Evolutionary conservation across 2,329 filamentous ascomycete genomes (phyloP), one percentile per base, ranked within the genome.

Genomic region (Monosporascus sp.): DNA sequence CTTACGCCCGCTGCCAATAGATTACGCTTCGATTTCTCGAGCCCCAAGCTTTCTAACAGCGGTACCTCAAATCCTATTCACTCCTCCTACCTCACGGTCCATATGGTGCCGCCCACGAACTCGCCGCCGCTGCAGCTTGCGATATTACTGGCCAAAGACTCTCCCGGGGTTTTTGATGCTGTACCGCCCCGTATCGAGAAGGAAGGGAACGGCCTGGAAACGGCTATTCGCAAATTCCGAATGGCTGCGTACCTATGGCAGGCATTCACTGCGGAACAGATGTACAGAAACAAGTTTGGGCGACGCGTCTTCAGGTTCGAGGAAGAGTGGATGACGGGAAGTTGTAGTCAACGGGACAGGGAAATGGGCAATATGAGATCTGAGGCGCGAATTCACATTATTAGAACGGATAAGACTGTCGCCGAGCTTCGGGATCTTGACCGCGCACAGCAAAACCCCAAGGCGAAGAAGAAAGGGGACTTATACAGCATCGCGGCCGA

Each of bases 181-280:
- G 80, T 86, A 17, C 91, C 91, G 1, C 84, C 90, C 51, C 82
- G 89, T 48, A 75, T 82, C 52, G 84, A 89, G 69, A 85, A 81
- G 60, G 92, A 96, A 76, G 92, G 90, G 18, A 96, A 96, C 69
- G 81, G 80, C 1, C 68, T 97, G 37, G 86, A 92, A 11, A 84
- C 83, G 7, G 94, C 94, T 0, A 80, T 96, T 50, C 84, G 83
- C 64, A 99, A 99, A 68, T 97, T 94, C 68, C 84, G 92, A 58
- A 97, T 96, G 88, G 88, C 91, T 18, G 93, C 91, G 24, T 97
- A 97, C 68, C 78, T 97, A 15, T 97, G 94, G 92, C 94, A 99
- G 69, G 91, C 92, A 7, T 97, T 96, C 65, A 97, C 93, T 0
- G 91, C 90, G 7, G 94, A 99, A 69, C 92, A 97, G 68, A 97